These are phyloP conservation scores for Coemansia furcata DNA, from an alignment of 192 early-diverging fungal species.

Conservation along the genomic window DNA sequence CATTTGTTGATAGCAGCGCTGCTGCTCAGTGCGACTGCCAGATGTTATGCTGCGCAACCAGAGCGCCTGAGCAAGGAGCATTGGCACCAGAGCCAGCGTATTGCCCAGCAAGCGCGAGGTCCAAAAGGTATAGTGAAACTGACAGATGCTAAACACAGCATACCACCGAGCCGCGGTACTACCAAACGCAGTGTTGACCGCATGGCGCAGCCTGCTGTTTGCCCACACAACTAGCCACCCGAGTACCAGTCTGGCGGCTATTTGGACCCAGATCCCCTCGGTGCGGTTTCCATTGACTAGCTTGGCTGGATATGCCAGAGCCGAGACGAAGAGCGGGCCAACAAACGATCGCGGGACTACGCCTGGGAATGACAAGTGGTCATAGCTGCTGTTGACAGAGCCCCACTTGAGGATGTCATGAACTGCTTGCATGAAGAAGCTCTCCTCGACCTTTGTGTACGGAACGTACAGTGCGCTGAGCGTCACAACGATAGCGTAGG, in stretches of 20 bases:
- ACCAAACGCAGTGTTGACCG: slow-evolving; percentile 62
- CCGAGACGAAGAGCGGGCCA: slow-evolving; percentile 68
- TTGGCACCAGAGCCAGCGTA: slow-evolving; percentile 73
- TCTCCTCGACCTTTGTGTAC: slow-evolving; percentile 96
- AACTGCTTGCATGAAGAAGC: slow-evolving; percentile 90
- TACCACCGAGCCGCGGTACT: slow-evolving; percentile 31
- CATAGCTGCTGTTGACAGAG: slow-evolving; percentile 55
- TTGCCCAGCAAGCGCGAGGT: slow-evolving; percentile 84
- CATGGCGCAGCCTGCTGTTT: slow-evolving; percentile 55
- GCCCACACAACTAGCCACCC: slow-evolving; percentile 55
- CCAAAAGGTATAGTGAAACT: slow-evolving; percentile 93
- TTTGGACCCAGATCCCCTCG: slow-evolving; percentile 27
- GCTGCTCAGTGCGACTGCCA: neutral
- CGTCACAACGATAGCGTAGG: slow-evolving; percentile 15
- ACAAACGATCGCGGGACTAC: slow-evolving; percentile 94
- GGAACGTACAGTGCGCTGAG: slow-evolving; percentile 55
- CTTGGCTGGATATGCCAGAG: slow-evolving; percentile 37
- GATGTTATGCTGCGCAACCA: slow-evolving; percentile 43
- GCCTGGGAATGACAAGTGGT: slow-evolving; percentile 90
- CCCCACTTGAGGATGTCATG: slow-evolving; percentile 81
- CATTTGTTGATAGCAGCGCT: slow-evolving; percentile 20
- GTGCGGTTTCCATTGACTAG: neutral
- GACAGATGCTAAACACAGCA: slow-evolving; percentile 58
- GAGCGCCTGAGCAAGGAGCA: slow-evolving; percentile 52
- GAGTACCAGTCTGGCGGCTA: slow-evolving; percentile 40